Conservation (phyloP, 2,329 filamentous ascomycete species). For the Thyridium curvatum region DNA sequence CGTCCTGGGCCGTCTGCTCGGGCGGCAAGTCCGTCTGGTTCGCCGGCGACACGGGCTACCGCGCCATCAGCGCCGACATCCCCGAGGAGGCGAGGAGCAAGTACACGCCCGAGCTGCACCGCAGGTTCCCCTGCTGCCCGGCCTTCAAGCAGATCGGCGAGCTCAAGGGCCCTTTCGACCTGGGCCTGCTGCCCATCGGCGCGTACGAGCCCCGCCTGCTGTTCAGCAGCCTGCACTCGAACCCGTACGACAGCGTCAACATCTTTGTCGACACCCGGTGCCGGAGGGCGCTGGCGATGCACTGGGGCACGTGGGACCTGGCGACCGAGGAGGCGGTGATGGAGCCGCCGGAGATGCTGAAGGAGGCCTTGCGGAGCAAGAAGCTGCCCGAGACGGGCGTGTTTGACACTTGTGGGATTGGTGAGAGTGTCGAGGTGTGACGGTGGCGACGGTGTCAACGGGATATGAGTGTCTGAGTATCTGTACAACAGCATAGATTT, state of each 20-base stretch:
- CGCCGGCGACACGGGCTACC: constrained; percentile 86
- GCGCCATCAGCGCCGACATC: constrained; percentile 45
- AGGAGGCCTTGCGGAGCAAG: constrained; percentile 62
- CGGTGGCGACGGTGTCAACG: no score
- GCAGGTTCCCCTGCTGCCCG: constrained; percentile 63
- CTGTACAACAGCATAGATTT: no score
- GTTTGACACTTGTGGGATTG: constrained; percentile 80
- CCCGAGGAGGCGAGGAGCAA: constrained; percentile 58
- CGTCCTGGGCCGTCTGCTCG: constrained; percentile 74
- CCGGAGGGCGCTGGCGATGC: constrained; percentile 73
- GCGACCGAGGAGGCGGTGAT: constrained; percentile 72
- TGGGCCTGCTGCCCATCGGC: constrained; percentile 89
- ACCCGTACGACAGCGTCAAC: constrained; percentile 81
- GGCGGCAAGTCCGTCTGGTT: constrained; percentile 80
- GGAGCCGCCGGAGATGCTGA: constrained; percentile 71
- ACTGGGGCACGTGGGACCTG: constrained; percentile 88
- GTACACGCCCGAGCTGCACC: constrained; percentile 41
- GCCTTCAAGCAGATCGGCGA: constrained; percentile 81
- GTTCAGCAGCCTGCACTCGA: constrained; percentile 78
- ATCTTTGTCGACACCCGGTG: constrained; percentile 84
- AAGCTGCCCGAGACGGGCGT: constrained; percentile 63
- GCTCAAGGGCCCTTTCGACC: constrained; percentile 77
- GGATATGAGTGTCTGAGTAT: no score
- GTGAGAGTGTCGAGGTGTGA: constrained; percentile 73
- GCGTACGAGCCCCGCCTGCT: constrained; percentile 70